Conservation (phyloP, 2,329 filamentous ascomycete genomes). For the Verticillium zaregamsianum region DNA sequence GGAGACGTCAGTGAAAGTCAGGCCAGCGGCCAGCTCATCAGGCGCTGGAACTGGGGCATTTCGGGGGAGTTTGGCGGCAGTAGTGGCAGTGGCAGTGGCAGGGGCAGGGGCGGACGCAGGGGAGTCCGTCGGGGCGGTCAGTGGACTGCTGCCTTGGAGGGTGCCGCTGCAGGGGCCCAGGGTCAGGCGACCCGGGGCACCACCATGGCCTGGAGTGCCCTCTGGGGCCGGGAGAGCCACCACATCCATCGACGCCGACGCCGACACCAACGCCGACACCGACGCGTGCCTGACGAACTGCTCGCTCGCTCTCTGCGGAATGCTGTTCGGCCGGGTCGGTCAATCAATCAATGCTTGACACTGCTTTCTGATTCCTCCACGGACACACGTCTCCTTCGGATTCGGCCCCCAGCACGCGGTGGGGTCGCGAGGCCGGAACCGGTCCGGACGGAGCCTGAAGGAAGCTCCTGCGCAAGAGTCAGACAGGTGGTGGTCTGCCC, state of each 20-base stretch:
- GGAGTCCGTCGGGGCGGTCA: background rate
- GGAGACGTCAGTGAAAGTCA: slow-evolving; percentile 38
- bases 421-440: background rate
- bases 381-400: background rate
- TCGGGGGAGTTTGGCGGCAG: slow-evolving; percentile 1
- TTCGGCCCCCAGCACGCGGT: background rate
- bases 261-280: background rate
- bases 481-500: slow-evolving; percentile 2
- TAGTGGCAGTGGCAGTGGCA: background rate
- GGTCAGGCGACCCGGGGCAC: background rate
- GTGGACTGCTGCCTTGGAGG: background rate
- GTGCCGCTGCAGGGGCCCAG: background rate
- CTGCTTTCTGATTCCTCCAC: background rate
- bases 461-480: background rate
- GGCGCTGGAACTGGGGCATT: background rate
- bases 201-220: background rate
- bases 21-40: slow-evolving; percentile 10
- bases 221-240: background rate
- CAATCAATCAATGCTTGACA: slow-evolving; percentile 5
- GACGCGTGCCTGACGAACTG: background rate
- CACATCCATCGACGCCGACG: background rate
- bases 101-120: background rate
- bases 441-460: background rate
- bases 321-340: slow-evolving; percentile 7
- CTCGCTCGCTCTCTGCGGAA: background rate